These are phyloP conservation scores for Capronia epimyces DNA, from an alignment of 2,329 filamentous ascomycete species.

Conservation along the genomic window DNA sequence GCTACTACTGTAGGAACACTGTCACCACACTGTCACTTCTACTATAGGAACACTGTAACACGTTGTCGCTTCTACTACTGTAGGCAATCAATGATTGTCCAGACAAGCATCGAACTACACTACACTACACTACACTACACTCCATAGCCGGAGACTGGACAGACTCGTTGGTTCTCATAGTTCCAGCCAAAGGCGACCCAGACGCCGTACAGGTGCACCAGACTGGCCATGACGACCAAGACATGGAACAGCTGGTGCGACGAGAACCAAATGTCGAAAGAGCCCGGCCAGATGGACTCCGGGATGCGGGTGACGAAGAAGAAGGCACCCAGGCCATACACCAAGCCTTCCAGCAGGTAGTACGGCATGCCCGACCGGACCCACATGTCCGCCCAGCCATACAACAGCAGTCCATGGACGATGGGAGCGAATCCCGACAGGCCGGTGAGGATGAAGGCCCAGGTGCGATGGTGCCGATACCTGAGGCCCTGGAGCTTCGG, in stretches of 20 bases:
- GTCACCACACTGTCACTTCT: too few relatives aligned
- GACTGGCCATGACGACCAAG: constrained; percentile 38
- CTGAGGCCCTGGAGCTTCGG: constrained; percentile 32
- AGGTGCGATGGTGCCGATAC: constrained; percentile 31
- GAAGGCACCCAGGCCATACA: constrained; percentile 32
- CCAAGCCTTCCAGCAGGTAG: constrained; percentile 34
- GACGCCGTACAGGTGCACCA: constrained; percentile 39
- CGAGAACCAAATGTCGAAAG: constrained; percentile 35
- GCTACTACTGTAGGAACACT: too few relatives aligned
- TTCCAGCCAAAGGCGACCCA: constrained; percentile 34
- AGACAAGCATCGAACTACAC: too few relatives aligned
- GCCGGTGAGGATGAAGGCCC: constrained; percentile 32
- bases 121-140: not conserved
- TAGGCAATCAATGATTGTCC: too few relatives aligned
- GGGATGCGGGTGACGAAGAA: constrained; percentile 30
- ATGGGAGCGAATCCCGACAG: constrained; percentile 35
- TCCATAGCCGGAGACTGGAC: constrained; percentile 8
- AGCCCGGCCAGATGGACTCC: constrained; percentile 31
- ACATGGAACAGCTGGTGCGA: constrained; percentile 36
- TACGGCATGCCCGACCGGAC: constrained; percentile 32
- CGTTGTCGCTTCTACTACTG: too few relatives aligned
- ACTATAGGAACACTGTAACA: too few relatives aligned
- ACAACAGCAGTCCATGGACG: constrained; percentile 31
- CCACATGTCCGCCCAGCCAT: constrained; percentile 29
- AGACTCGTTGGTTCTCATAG: constrained; percentile 28